Base-by-base conservation (phyloP, 139 green algal genomes). In the Micractinium sp. region DNA sequence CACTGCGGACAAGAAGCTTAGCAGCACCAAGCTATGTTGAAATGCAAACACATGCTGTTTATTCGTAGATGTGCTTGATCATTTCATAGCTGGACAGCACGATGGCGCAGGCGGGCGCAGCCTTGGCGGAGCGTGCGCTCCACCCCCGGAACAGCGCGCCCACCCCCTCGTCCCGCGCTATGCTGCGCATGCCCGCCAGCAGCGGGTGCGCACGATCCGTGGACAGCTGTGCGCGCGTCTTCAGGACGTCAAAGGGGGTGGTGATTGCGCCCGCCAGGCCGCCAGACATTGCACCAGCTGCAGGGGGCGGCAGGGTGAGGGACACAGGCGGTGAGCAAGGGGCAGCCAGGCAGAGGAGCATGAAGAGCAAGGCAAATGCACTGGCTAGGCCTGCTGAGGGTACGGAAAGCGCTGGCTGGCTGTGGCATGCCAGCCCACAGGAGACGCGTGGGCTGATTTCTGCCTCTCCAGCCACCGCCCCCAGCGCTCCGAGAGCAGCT, bases 201-300 rank as follows among this genome's bases (percentile, higher is more conserved):
- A 90, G n/a, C 39, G 63, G 61, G 23, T 69, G 75, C 39, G 69
- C 18, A 38, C 82, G 29, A 29, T 74, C 83, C 0, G 27, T 81
- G 0, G 67, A 27, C 33, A 97, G 91, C 93, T 99, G 97, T 73
- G 94, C 82, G 5, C 95, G 93, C 41, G 98, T 99, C 92, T 99
- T 99, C 3, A 98, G 92, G 29, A 99, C 98, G 82, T 99, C 98
- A 88, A 99, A 95, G 0, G 98, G 98, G 18, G 96, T 99, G 20
- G 98, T 99, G 33, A 96, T 85, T 0, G 93, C 93, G 3, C 96
- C 97, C 13, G 98, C 95, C 22, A 97, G 27, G 3, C 89, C 93
- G 5, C 98, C 98, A 2, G 96, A 92, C 14, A 93, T 35, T 16
- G 89, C 93, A 5, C 96, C 96, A 23, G 92, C 94, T 47, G 90